phyloP scores from a whole-genome alignment of 768 basidiomycete genomes.

The Boletellus emodensis region DNA sequence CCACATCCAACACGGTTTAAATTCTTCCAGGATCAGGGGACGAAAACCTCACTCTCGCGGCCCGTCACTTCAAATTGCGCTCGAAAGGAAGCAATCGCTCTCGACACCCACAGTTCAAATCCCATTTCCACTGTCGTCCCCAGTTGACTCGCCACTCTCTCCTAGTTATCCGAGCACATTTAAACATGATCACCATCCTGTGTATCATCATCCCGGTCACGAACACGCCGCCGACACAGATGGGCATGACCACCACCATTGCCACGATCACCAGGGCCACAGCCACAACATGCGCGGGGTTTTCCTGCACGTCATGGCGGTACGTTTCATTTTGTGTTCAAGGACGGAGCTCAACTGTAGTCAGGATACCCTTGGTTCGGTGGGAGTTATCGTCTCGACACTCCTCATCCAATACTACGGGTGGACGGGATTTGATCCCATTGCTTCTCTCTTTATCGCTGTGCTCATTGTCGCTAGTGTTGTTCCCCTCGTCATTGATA shows the following conservation, averaged over 20 bases:
- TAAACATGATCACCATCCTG: conserved; percentile 44
- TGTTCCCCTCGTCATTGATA: conserved; percentile 90
- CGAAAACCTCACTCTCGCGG: conserved; percentile 38
- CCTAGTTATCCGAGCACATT: conserved; percentile 56
- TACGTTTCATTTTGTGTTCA: conserved; percentile 33
- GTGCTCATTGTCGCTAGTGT: conserved; percentile 93
- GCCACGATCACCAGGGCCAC: conserved; percentile 69
- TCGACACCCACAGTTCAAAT: conserved; percentile 17
- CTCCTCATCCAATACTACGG: conserved; percentile 93
- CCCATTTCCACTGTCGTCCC: conserved; percentile 27
- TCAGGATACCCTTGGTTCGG: conserved; percentile 92
- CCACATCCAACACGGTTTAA: conserved; percentile 6
- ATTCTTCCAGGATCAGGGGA: conserved; percentile 21
- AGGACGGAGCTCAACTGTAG: conserved; percentile 7
- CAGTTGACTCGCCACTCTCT: conserved; percentile 53
- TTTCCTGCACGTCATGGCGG: conserved; percentile 96
- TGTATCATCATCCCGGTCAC: conserved; percentile 24
- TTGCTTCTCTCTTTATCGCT: conserved; percentile 96
- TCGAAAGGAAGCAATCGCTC: conserved; percentile 19
- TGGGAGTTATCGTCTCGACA: conserved; percentile 97
- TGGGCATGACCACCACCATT: conserved; percentile 33
- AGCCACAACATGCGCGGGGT: conserved; percentile 99
- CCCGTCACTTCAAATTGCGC: conserved; percentile 37
- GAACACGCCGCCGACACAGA: conserved; percentile 52
- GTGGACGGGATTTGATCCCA: conserved; percentile 98